Conservation (phyloP, 2,329 filamentous ascomycete genomes). For the Trichophyton verrucosum region DNA sequence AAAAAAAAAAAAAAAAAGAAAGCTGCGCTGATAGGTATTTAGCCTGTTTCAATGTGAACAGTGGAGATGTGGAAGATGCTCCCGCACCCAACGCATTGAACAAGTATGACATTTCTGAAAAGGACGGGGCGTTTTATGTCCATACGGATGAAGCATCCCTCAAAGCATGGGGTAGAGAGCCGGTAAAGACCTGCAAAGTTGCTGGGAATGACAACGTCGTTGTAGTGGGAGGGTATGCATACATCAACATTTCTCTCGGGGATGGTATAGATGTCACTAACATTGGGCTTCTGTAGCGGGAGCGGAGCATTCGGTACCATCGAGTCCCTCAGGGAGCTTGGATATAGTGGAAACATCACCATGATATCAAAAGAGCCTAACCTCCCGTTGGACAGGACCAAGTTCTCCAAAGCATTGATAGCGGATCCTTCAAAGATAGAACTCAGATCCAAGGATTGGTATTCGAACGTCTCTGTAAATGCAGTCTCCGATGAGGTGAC, state of each 20-base stretch:
- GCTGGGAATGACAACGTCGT: constrained; percentile 52
- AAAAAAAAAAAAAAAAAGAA: not conserved
- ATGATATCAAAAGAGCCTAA: constrained; percentile 75
- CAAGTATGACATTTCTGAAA: constrained; percentile 68
- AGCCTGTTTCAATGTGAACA: constrained; percentile 87
- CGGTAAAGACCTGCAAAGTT: constrained; percentile 59
- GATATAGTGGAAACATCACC: constrained; percentile 68
- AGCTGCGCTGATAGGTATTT: not conserved
- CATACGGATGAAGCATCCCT: constrained; percentile 66
- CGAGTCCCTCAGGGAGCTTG: constrained; percentile 69
- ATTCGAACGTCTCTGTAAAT: constrained; percentile 49
- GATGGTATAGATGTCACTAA: not conserved
- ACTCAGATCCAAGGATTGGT: constrained; percentile 67
- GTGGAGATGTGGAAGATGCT: constrained; percentile 89
- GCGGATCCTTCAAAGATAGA: constrained; percentile 67
- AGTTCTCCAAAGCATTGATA: constrained; percentile 86
- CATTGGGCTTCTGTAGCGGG: constrained; percentile 40
- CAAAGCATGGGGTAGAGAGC: constrained; percentile 60
- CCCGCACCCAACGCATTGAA: constrained; percentile 78
- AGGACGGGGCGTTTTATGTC: constrained; percentile 72
- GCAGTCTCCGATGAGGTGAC: constrained; percentile 51
- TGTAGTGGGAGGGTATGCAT: constrained; percentile 59
- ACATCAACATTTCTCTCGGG: not conserved
- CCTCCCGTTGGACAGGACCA: constrained; percentile 81
- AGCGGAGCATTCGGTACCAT: constrained; percentile 71